A percentile compares a stretch with the other conserved stretches of the same genome.
Conservation (phyloP, 331 rosid species). For the Malus hybrid region DNA sequence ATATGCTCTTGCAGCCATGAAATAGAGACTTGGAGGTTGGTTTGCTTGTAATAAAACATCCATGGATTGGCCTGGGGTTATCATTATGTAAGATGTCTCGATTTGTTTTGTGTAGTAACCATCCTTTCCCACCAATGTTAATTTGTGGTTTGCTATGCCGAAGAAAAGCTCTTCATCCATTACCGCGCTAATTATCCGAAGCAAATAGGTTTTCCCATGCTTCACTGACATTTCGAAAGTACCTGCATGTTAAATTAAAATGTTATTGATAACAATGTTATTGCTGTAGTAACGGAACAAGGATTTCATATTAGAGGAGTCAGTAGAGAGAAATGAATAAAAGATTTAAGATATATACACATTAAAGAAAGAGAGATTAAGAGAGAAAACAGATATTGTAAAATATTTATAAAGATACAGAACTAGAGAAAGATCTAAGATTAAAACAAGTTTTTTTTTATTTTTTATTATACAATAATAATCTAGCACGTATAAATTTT, state of each 20-base stretch:
- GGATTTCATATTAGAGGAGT: no score
- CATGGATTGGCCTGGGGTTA: conserved; percentile 42
- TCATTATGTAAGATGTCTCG: conserved; percentile 23
- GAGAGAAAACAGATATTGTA: no score
- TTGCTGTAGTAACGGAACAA: no score
- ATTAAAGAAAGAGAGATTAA: no score
- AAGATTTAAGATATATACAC: no score
- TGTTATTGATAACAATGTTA: not conserved
- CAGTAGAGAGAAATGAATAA: no score
- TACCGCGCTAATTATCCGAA: conserved; percentile 35
- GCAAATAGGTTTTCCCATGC: conserved; percentile 25
- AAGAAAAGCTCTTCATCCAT: conserved; percentile 37
- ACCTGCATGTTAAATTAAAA: conserved; percentile 3
- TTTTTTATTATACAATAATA: no score
- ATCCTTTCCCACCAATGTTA: conserved; percentile 28
- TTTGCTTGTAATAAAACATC: conserved; percentile 31
- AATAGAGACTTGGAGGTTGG: conserved; percentile 26
- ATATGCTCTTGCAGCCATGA: conserved; percentile 31
- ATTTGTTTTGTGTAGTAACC: conserved; percentile 24
- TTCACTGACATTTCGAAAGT: conserved; percentile 2
- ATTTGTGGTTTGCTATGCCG: conserved; percentile 28
- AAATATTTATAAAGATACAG: no score
- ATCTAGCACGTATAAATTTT: no score
- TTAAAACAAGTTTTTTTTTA: no score
- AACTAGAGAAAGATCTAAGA: no score